Base-by-base conservation (phyloP, 2,329 filamentous ascomycete species). In the Aspergillus brasiliensis region DNA sequence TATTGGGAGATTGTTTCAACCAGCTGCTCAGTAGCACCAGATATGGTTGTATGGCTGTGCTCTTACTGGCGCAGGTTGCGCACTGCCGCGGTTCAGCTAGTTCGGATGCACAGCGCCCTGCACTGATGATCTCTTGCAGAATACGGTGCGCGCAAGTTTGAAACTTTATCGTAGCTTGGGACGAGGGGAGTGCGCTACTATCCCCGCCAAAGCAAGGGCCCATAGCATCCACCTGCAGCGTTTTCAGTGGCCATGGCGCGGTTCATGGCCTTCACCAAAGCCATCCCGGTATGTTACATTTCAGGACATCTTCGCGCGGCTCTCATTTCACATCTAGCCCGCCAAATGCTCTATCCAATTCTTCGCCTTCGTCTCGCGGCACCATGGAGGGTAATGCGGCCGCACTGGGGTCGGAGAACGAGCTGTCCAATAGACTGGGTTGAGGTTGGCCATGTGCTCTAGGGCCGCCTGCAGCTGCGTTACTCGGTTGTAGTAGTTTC, bases 401-500 rank as follows among this genome's bases (percentile, higher is more conserved):
- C 13, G 71, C 64, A 51, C 66, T 65, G n/a, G 75, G 67, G 38
- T 76, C 73, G 8, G 67, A 58, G 4, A 73, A 67, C n/a, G 71
- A 66, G n/a, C 72, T 74, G 57, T 79, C 77, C 42, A 80, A 57
- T 23, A 80, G 60, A 57, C 74, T 78, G 53, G 61, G 64, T 28
- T 64, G 61, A 17, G 62, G 54, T 23, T 65, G 62, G 31, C 60
- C 34, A 62, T 60, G 4, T 60, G 46, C 19, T 19, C 53, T 60
- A 13, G 60, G 19, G 6, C 17, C 62, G 6, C 17, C 62, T 4
- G 55, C 48, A 56, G 64, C 51, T 21, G 67, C 55, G 55, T 69
- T 67, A 27, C 68, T 75, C 11, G 85, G 86, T 69, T 84, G 83
- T 49, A 89, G 71, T 38, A 88, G 78, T 71, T 84, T 84, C 71